Conservation (phyloP, 306 rosid genomes). For the Begonia masoniana region DNA sequence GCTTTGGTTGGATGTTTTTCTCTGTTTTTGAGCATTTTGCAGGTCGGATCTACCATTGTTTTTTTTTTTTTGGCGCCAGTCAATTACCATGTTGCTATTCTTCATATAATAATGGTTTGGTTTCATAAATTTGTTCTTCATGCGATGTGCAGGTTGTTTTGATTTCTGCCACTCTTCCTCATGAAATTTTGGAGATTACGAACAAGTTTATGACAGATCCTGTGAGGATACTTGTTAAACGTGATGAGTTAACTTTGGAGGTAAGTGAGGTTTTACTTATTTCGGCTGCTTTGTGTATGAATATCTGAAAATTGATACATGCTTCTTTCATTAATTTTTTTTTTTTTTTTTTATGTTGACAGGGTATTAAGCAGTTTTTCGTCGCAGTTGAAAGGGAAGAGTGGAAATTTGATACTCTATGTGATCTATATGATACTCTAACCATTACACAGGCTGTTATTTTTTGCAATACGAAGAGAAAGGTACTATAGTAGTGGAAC, state of each 20-base stretch:
- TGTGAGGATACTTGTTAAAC: slow-evolving; percentile 91
- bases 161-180: slow-evolving; percentile 99
- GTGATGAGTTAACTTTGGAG: slow-evolving; percentile 98
- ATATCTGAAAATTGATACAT: background rate
- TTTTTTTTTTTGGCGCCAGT: background rate
- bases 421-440: slow-evolving; percentile 96
- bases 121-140: background rate
- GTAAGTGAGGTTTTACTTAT: slow-evolving; percentile 22
- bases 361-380: slow-evolving; percentile 98
- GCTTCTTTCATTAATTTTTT: slow-evolving; percentile 4
- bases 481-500: slow-evolving; percentile 30
- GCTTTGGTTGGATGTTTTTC: no score
- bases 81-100: background rate
- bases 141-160: slow-evolving; percentile 51
- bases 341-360: slow-evolving; percentile 7
- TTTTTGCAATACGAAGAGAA: slow-evolving; percentile 91
- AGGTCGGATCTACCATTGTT: background rate
- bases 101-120: no score
- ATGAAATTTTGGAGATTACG: slow-evolving; percentile 96
- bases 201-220: slow-evolving; percentile 98
- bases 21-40: no score
- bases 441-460: slow-evolving; percentile 97
- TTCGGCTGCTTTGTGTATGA: slow-evolving; percentile 5
- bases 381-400: slow-evolving; percentile 97
- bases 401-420: slow-evolving; percentile 93